phyloP scores from a whole-genome alignment of 2,329 filamentous ascomycete species.

The Diplocarpon mali region DNA sequence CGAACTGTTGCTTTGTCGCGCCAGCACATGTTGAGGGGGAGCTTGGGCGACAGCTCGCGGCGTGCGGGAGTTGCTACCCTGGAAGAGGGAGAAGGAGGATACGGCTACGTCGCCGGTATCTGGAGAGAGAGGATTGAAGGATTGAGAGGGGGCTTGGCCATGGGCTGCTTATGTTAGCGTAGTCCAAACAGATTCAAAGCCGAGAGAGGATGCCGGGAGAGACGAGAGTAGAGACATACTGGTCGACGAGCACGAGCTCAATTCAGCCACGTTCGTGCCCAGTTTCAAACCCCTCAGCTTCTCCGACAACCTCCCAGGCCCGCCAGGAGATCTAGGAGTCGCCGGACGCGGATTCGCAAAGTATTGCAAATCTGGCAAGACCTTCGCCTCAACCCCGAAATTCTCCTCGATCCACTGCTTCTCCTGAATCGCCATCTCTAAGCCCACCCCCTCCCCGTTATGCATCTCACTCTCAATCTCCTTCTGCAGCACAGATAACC shows the following conservation, averaged over 20 bases:
- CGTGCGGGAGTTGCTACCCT: conserved; percentile 33
- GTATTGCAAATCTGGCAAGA: conserved; percentile 25
- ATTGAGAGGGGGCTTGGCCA: neutral
- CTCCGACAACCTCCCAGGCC: conserved; percentile 57
- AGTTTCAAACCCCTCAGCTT: conserved; percentile 72
- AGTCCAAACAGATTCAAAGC: no score
- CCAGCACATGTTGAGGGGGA: conserved; percentile 20
- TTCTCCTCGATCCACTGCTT: conserved; percentile 76
- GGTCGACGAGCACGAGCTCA: conserved; percentile 35
- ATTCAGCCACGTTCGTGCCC: conserved; percentile 58
- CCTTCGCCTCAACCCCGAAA: conserved; percentile 37
- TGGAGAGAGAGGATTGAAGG: conserved; percentile 41
- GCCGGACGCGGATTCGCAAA: conserved; percentile 32
- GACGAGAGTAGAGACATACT: neutral
- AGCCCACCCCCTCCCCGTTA: conserved; percentile 71
- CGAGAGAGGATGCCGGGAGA: no score
- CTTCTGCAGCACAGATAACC: conserved; percentile 60
- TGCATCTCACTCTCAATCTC: conserved; percentile 68
- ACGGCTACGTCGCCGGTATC: conserved; percentile 53
- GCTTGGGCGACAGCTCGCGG: conserved; percentile 29
- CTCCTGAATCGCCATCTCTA: conserved; percentile 76
- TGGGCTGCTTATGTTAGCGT: no score
- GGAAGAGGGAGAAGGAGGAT: conserved; percentile 50
- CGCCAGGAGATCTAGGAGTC: conserved; percentile 49
- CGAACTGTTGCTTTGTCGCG: conserved; percentile 18